These are phyloP conservation scores for Wickerhamomyces alni DNA, from an alignment of 805 yeast species.

Conservation along the genomic window DNA sequence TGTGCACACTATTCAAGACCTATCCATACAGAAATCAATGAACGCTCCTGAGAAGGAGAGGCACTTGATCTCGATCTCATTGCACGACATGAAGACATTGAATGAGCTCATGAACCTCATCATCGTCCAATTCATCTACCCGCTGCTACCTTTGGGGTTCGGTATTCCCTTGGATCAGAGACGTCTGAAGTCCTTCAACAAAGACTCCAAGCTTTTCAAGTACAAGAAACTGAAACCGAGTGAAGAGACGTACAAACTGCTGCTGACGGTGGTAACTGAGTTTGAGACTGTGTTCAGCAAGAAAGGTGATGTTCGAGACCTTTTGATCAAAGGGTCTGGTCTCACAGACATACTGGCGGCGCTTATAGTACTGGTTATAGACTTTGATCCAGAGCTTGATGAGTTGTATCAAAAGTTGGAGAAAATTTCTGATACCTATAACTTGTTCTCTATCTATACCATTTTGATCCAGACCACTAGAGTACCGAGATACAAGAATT, in stretches of 20 bases:
- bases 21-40: conserved; percentile 5
- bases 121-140: conserved; percentile 66
- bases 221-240: conserved; percentile 10
- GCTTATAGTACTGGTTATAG: conserved; percentile 35
- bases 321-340: conserved; percentile 61
- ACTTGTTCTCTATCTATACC: conserved; percentile 55
- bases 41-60: conserved; percentile 13
- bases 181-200: conserved; percentile 43
- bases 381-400: conserved; percentile 30
- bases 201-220: conserved; percentile 13
- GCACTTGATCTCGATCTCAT: conserved; percentile 52
- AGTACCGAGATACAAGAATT: conserved; percentile 39
- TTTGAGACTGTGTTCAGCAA: conserved; percentile 20
- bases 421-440: conserved; percentile 54
- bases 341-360: conserved; percentile 45
- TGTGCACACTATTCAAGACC: conserved; percentile 12
- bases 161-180: conserved; percentile 64
- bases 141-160: conserved; percentile 47
- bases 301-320: conserved; percentile 31
- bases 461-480: conserved; percentile 45
- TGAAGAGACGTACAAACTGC: conserved; percentile 1
- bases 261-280: conserved; percentile 11
- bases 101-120: conserved; percentile 58
- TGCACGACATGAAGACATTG: conserved; percentile 78
- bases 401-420: conserved; percentile 29